Percentiles rank a stretch among this genome's conserved stretches.
Evolutionary conservation across 1,284 basidiomycete genomes (phyloP).

Genomic region (Irpex lacteus): DNA sequence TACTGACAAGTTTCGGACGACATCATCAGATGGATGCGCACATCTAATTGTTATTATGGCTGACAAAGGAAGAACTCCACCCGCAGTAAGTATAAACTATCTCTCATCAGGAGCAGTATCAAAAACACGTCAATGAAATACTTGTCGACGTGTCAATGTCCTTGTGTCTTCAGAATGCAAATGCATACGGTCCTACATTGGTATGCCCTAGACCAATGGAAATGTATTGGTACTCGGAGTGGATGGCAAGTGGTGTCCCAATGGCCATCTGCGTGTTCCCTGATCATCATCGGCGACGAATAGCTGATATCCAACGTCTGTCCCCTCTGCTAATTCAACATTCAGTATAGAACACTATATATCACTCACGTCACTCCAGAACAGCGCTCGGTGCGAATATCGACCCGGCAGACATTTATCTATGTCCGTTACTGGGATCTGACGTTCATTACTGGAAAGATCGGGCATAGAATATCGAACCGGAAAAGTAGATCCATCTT

Average conservation of each 20-base stretch:
- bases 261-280: not conserved
- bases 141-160: not conserved
- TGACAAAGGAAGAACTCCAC: too few relatives aligned
- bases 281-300: not conserved
- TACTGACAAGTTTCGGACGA: not conserved
- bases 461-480: not conserved
- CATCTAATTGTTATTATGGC: too few relatives aligned
- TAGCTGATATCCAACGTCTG: not conserved
- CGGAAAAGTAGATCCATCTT: not conserved
- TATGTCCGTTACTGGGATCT: not conserved
- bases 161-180: too few relatives aligned
- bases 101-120: too few relatives aligned
- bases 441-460: not conserved
- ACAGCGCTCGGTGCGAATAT: not conserved
- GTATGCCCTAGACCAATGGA: not conserved
- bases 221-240: too few relatives aligned
- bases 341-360: too few relatives aligned
- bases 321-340: not conserved
- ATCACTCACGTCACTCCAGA: not conserved
- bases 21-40: not conserved
- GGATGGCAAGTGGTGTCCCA: not conserved
- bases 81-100: too few relatives aligned
- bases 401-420: not conserved
- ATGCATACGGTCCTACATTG: not conserved
- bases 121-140: not conserved